Conservation (phyloP, 129 eudicot species). For the Chrysanthemum makinoi region DNA sequence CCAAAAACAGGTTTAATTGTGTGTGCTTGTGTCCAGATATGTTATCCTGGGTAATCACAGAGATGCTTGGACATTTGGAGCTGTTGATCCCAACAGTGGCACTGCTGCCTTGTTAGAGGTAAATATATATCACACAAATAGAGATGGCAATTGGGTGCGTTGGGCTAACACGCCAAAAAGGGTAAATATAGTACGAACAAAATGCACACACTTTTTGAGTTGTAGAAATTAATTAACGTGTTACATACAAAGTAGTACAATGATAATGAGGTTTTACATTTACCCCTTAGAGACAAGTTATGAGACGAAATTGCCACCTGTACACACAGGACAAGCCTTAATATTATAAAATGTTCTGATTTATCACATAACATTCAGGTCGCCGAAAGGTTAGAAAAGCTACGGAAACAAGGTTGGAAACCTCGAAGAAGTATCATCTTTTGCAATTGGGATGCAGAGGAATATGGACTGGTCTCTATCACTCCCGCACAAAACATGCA, state of each 20-base stretch:
- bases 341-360: not conserved
- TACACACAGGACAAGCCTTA: not conserved
- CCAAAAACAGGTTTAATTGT: not conserved
- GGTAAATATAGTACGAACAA: not conserved
- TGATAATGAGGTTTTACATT: no score
- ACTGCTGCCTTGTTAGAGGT: slow-evolving; percentile 90
- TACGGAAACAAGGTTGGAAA: slow-evolving; percentile 77
- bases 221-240: no score
- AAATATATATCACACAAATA: slow-evolving; percentile 7
- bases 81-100: slow-evolving; percentile 97
- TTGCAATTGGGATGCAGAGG: slow-evolving; percentile 98
- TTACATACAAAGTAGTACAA: no score
- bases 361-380: slow-evolving; percentile 35
- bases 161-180: not conserved
- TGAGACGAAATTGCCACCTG: no score
- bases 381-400: slow-evolving; percentile 68
- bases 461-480: slow-evolving; percentile 81
- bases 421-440: slow-evolving; percentile 74
- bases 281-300: no score
- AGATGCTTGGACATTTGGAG: slow-evolving; percentile 96
- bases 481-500: slow-evolving; percentile 14
- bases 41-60: slow-evolving; percentile 89
- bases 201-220: not conserved
- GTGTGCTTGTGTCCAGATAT: slow-evolving; percentile 36
- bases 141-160: not conserved